phyloP scores from a whole-genome alignment of 2,329 filamentous ascomycete species.

The Cordyceps javanica region DNA sequence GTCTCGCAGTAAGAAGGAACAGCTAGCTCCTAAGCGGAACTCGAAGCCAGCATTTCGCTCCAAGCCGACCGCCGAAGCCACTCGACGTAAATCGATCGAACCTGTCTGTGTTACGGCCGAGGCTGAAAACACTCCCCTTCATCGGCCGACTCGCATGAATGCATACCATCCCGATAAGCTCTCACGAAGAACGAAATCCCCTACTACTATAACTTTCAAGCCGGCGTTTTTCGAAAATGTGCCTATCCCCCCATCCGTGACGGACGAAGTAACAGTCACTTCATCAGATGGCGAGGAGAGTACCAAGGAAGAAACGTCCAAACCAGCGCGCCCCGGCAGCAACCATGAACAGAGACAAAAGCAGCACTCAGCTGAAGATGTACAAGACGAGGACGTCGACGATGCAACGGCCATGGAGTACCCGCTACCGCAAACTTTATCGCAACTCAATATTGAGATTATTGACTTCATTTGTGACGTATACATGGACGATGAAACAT shows the following conservation, averaged over 20 bases:
- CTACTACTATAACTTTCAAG: conserved; percentile 23
- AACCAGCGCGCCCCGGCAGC: not conserved
- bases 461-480: conserved; percentile 57
- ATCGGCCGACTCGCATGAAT: conserved; percentile 25
- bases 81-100: conserved; percentile 13
- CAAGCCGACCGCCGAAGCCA: conserved; percentile 14
- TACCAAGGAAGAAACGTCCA: conserved; percentile 2
- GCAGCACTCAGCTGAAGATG: not conserved
- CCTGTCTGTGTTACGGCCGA: conserved; percentile 17
- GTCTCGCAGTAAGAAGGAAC: conserved; percentile 1
- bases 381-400: conserved; percentile 15
- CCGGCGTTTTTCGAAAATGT: conserved; percentile 35
- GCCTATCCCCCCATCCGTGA: conserved; percentile 19
- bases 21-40: conserved; percentile 6
- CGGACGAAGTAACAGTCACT: conserved; percentile 16
- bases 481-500: conserved; percentile 49
- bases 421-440: conserved; percentile 51
- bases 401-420: conserved; percentile 24
- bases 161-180: conserved; percentile 30
- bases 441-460: conserved; percentile 46
- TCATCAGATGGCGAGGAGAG: conserved; percentile 17
- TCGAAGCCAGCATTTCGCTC: conserved; percentile 19
- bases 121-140: conserved; percentile 22
- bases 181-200: conserved; percentile 16
- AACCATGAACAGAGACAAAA: not conserved